Percentiles rank a stretch among this genome's conserved stretches.
These are phyloP conservation scores for Lactarius pseudohatsudake DNA, from an alignment of 768 basidiomycete species.

Conservation along the genomic window DNA sequence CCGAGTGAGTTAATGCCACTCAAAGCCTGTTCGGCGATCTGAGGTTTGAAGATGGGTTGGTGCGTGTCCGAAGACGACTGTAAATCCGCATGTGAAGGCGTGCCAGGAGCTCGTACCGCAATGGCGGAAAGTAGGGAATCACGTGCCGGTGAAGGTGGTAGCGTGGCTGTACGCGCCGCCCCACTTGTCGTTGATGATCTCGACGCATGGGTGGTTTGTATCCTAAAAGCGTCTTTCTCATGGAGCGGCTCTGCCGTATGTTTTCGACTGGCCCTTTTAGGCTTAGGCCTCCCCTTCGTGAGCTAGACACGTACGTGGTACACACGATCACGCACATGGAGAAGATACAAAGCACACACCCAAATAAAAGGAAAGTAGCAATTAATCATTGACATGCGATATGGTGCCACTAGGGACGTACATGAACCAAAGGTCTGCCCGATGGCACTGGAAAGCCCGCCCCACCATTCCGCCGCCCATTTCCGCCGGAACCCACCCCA, in stretches of 20 bases:
- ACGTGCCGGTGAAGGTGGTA: not conserved
- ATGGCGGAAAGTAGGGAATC: not conserved
- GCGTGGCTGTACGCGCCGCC: not conserved
- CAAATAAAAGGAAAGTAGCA: conserved; percentile 29
- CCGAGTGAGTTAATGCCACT: conserved; percentile 37
- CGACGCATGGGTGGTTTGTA: not conserved
- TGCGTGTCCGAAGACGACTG: not conserved
- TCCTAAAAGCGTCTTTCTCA: not conserved
- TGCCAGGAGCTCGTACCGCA: not conserved
- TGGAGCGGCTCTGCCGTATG: not conserved
- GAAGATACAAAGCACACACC: conserved; percentile 33
- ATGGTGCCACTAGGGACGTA: conserved; percentile 75
- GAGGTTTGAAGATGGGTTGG: conserved; percentile 5
- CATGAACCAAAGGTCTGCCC: conserved; percentile 76
- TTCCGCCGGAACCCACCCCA: conserved; percentile 36
- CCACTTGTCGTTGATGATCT: not conserved
- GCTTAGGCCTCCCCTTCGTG: conserved; percentile 67
- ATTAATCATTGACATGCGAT: conserved; percentile 27
- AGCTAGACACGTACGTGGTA: conserved; percentile 47
- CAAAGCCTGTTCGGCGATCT: conserved; percentile 34
- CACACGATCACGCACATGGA: conserved; percentile 28
- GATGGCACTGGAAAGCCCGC: conserved; percentile 43
- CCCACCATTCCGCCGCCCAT: conserved; percentile 28
- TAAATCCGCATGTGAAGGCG: not conserved
- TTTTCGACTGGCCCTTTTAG: conserved; percentile 23